Evolutionary conservation across 306 rosid species (phyloP).

Genomic region (Vigna trinervia): DNA sequence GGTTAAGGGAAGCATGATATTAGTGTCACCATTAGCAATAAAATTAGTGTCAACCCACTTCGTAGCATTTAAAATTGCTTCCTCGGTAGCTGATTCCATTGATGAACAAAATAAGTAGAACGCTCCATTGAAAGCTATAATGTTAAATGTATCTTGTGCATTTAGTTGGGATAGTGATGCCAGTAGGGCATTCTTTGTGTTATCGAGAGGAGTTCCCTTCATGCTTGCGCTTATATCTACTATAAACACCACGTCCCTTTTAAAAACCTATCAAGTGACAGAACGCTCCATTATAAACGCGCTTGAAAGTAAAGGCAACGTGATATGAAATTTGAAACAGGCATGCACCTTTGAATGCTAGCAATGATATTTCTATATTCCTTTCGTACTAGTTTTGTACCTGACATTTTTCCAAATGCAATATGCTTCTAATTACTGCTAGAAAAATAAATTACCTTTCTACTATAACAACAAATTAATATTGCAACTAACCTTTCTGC

Average conservation of each 20-base stretch:
- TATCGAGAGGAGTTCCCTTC: slow-evolving; percentile 82
- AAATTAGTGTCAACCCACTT: slow-evolving; percentile 64
- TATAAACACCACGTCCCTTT: slow-evolving; percentile 78
- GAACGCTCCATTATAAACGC: slow-evolving; percentile 17
- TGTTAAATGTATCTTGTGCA: slow-evolving; percentile 76
- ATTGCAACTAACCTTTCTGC: slow-evolving; percentile 64
- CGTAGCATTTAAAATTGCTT: slow-evolving; percentile 66
- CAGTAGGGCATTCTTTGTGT: slow-evolving; percentile 67
- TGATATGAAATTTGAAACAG: slow-evolving; percentile 36
- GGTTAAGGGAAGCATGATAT: slow-evolving; percentile 79
- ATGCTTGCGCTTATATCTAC: slow-evolving; percentile 89
- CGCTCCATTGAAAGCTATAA: slow-evolving; percentile 73
- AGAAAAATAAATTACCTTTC: slow-evolving; percentile 28
- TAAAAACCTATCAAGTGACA: slow-evolving; percentile 64
- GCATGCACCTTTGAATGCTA: not conserved
- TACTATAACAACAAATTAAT: slow-evolving; percentile 4
- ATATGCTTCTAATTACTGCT: slow-evolving; percentile 17
- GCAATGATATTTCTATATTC: slow-evolving; percentile 24
- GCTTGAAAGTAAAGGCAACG: slow-evolving; percentile 33
- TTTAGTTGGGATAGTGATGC: slow-evolving; percentile 73
- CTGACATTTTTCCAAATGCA: slow-evolving; percentile 11
- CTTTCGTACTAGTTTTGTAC: slow-evolving; percentile 7
- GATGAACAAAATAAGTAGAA: slow-evolving; percentile 63
- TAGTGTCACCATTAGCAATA: slow-evolving; percentile 76
- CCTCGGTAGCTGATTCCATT: slow-evolving; percentile 71